phyloP scores from a whole-genome alignment of 129 eudicot genomes.

The Tanacetum coccineum region DNA sequence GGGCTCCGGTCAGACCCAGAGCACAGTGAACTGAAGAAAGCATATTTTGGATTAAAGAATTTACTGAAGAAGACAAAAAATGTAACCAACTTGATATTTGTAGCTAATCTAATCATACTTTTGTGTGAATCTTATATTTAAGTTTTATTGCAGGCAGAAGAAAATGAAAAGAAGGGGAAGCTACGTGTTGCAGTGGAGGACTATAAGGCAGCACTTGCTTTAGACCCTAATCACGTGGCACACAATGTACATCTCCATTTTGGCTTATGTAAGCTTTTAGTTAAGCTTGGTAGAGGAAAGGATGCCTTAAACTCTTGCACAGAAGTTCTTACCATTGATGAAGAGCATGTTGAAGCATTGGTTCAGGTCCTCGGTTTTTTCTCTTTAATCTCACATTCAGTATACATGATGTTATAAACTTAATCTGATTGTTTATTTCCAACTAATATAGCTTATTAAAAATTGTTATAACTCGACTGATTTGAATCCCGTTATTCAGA shows the following conservation, averaged over 20 bases:
- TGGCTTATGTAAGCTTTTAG: constrained; percentile 84
- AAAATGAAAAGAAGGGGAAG: constrained; percentile 75
- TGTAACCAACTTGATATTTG: constrained; percentile 29
- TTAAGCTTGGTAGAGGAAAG: constrained; percentile 91
- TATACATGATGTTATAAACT: not conserved
- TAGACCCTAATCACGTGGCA: constrained; percentile 75
- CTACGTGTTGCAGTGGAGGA: constrained; percentile 80
- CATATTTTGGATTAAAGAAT: constrained; percentile 81
- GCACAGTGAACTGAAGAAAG: constrained; percentile 86
- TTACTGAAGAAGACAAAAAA: constrained; percentile 79
- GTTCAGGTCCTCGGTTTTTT: constrained; percentile 54
- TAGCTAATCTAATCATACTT: constrained; percentile 1
- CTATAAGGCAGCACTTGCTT: constrained; percentile 64
- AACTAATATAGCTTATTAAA: not conserved
- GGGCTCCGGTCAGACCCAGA: constrained; percentile 97
- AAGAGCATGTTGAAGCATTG: constrained; percentile 78
- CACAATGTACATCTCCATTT: constrained; percentile 80
- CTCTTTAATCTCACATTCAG: constrained; percentile 1
- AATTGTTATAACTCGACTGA: not conserved
- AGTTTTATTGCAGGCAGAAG: constrained; percentile 67
- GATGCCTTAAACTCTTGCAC: constrained; percentile 82
- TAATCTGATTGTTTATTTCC: not conserved
- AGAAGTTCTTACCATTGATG: constrained; percentile 79
- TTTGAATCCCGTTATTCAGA: constrained; percentile 34
- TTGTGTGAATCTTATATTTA: not conserved